phyloP scores from a whole-genome alignment of 2,329 filamentous ascomycete genomes.

The Ciborinia camelliae region DNA sequence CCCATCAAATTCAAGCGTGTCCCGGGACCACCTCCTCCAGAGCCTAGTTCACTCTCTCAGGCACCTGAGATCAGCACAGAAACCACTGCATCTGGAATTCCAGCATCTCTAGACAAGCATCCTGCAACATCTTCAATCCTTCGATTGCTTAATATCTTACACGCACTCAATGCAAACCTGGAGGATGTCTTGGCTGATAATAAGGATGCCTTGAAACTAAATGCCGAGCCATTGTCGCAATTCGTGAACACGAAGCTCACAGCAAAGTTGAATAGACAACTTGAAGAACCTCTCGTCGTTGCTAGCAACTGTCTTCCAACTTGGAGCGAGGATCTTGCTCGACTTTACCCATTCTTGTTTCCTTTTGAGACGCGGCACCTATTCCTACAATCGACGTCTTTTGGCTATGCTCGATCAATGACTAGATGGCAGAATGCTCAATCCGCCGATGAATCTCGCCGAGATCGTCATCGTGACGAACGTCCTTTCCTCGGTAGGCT shows the following conservation, averaged over 20 bases:
- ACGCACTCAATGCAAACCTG: constrained; percentile 88
- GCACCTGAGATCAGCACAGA: constrained; percentile 49
- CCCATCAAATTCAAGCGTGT: constrained; percentile 90
- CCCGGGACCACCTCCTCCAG: constrained; percentile 73
- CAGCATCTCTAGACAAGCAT: constrained; percentile 77
- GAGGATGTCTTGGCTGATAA: constrained; percentile 85
- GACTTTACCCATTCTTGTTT: constrained; percentile 93
- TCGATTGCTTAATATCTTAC: constrained; percentile 81
- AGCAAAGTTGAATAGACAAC: constrained; percentile 91
- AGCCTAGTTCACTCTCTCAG: constrained; percentile 60
- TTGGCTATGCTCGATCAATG: constrained; percentile 97
- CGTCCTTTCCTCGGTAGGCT: constrained; percentile 86
- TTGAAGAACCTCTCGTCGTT: constrained; percentile 95
- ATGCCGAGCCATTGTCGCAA: constrained; percentile 80
- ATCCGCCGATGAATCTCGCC: constrained; percentile 72
- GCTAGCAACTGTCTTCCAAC: constrained; percentile 93
- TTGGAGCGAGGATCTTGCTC: constrained; percentile 93
- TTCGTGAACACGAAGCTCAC: constrained; percentile 99
- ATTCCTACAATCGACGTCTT: constrained; percentile 96
- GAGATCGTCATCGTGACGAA: constrained; percentile 81
- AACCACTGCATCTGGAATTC: constrained; percentile 59
- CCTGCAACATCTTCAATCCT: constrained; percentile 84
- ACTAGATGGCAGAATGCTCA: constrained; percentile 94
- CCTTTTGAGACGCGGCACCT: constrained; percentile 96
- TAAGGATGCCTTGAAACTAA: constrained; percentile 66